A percentile compares a stretch with the other conserved stretches of the same genome.
These are phyloP conservation scores for Gossypium schwendimanii DNA, from an alignment of 441 rosid genomes.

Conservation along the genomic window DNA sequence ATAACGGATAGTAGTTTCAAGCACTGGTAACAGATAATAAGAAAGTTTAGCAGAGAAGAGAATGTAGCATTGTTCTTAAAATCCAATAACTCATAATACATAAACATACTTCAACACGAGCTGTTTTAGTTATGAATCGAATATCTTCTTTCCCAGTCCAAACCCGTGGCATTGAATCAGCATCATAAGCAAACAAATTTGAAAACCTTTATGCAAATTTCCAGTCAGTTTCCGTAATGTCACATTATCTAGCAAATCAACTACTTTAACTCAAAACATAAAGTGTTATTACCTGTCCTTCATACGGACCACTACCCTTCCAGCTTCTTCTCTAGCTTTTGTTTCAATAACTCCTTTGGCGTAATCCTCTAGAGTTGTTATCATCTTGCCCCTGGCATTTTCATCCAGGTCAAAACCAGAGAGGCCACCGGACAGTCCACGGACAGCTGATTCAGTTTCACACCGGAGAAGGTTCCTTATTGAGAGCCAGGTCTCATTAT, in stretches of 20 bases:
- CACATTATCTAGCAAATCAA: constrained; percentile 9
- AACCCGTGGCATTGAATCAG: constrained; percentile 95
- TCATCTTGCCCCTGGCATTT: constrained; percentile 50
- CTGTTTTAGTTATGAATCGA: constrained; percentile 82
- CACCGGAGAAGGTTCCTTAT: constrained; percentile 63
- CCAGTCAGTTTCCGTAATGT: constrained; percentile 2
- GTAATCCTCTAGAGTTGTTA: constrained; percentile 41
- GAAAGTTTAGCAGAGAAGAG: constrained; percentile 21
- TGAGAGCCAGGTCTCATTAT: constrained; percentile 76
- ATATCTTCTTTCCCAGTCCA: constrained; percentile 99
- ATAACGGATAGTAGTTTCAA: constrained; percentile 76
- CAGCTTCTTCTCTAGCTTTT: constrained; percentile 89
- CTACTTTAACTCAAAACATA: constrained; percentile 10
- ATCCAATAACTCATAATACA: constrained; percentile 6
- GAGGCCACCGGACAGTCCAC: constrained; percentile 57
- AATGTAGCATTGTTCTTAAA: background rate
- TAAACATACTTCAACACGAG: constrained; percentile 77
- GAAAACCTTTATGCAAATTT: constrained; percentile 54
- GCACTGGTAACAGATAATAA: constrained; percentile 43
- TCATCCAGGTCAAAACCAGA: constrained; percentile 78
- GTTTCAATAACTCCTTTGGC: constrained; percentile 77
- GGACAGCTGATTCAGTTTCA: constrained; percentile 66
- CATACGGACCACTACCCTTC: constrained; percentile 77
- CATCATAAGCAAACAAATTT: constrained; percentile 77
- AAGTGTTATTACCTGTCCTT: constrained; percentile 64